Evolutionary conservation across 306 rosid species (phyloP).

Genomic region (Abrus precatorius): DNA sequence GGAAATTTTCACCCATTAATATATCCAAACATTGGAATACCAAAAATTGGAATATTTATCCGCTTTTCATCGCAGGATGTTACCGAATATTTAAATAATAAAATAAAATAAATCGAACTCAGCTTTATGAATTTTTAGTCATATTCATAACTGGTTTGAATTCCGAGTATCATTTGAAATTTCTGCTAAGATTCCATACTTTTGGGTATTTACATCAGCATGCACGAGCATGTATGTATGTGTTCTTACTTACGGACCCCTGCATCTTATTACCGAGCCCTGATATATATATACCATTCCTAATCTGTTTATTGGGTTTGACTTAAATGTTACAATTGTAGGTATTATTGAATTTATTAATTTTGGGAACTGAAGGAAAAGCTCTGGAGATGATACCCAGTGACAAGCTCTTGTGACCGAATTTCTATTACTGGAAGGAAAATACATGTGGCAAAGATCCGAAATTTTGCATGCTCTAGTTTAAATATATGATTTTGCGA

Average conservation of each 20-base stretch:
- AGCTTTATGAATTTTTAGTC: neutral
- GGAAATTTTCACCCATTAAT: neutral
- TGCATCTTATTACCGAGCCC: neutral
- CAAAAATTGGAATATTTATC: neutral
- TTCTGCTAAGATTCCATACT: conserved; percentile 19
- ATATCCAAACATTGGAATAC: neutral
- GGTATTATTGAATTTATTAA: conserved; percentile 11
- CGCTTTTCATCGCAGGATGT: neutral
- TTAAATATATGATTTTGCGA: conserved; percentile 5
- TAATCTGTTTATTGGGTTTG: conserved; percentile 29
- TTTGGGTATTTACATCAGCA: neutral
- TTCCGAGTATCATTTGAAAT: neutral
- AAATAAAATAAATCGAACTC: neutral
- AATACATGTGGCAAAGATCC: neutral
- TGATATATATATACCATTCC: neutral
- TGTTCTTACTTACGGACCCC: neutral
- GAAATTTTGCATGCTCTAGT: neutral
- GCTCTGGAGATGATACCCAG: conserved; percentile 10
- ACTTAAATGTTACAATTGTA: conserved; percentile 16
- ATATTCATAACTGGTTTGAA: neutral
- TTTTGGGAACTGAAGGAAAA: conserved; percentile 21
- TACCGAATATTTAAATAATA: neutral
- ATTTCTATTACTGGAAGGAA: conserved; percentile 7
- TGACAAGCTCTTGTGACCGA: conserved; percentile 31
- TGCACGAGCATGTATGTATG: neutral